phyloP scores from a whole-genome alignment of 331 rosid genomes.

The Quercus lobata region DNA sequence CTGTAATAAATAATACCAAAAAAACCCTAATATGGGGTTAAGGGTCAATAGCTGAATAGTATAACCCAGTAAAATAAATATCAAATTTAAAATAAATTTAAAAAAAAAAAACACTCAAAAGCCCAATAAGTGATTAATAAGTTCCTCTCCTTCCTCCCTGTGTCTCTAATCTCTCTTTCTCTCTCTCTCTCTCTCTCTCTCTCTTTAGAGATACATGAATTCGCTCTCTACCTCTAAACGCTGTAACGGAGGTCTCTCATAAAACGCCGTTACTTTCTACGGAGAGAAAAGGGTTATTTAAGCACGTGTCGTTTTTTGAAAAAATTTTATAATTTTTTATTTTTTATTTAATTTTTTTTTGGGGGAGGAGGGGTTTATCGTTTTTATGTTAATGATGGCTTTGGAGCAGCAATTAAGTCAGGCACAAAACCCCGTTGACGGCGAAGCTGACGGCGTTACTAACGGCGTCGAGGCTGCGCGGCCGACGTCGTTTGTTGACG shows the following conservation, averaged over 20 bases:
- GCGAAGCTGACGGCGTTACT: constrained; percentile 23
- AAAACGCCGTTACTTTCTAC: constrained; percentile 52
- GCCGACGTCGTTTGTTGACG: constrained; percentile 48
- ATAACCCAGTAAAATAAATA: constrained; percentile 18
- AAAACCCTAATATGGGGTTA: constrained; percentile 36
- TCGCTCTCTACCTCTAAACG: constrained; percentile 38
- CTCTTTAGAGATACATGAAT: constrained; percentile 28
- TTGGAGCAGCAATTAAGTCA: constrained; percentile 47
- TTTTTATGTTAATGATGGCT: constrained; percentile 41
- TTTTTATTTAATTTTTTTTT: background rate
- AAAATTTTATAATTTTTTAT: background rate
- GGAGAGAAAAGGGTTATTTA: background rate
- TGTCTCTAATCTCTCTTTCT: background rate
- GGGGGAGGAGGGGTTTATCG: background rate
- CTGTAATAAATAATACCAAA: constrained; percentile 42
- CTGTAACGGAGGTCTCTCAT: constrained; percentile 45
- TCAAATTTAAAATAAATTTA: background rate
- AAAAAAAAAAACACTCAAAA: constrained; percentile 23
- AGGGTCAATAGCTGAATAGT: constrained; percentile 50
- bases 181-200: background rate
- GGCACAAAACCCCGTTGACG: constrained; percentile 43
- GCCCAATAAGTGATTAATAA: constrained; percentile 13
- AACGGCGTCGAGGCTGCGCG: constrained; percentile 51
- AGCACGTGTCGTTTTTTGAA: constrained; percentile 45
- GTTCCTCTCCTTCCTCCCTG: background rate